Base-by-base conservation (phyloP, 768 basidiomycete genomes). In the Hygrophorus pudorinus region DNA sequence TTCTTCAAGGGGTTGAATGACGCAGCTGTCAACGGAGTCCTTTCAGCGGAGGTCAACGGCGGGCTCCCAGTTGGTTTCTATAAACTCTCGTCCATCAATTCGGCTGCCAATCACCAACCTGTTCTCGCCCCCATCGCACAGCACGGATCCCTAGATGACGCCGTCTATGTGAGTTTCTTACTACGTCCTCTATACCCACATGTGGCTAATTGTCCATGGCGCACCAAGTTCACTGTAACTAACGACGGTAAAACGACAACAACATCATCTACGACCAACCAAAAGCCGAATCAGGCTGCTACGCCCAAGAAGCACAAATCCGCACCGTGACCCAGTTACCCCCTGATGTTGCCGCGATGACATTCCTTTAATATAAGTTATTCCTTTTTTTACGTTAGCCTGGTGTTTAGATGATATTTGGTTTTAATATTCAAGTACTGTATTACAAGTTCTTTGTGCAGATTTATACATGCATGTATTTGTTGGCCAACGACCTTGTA, bases 1-100 rank as follows among this genome's bases (percentile, higher is more conserved):
- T 81, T 75, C 61, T 83, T 82, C 69, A 70, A 66, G 56, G 69
- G 67, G 31, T 47, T 81, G 52, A 78, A 75, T 55, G 53, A 47
- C 8, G 64, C 65, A 1, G 67, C 75, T 11, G 59, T 59, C 28
- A 59, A 53, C 43, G 80, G 79, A 2, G 34, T 66, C 8, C 62
- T 80, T 4, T 59, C 66, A 31, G 64, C 70, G 14, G 63, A 60
- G 17, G 73, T 83, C 45, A 61, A 66, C 1, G 69, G 63, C 21
- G 81, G 81, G 38, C 66, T 83, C 5, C 66, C 70, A 8, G 66
- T 63, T 20, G 81, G 81, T 38, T 46, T 59, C 11, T 79, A 78
- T 60, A 65, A 63, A 50, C 53, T 78, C 12, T 59, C 63, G 38
- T 63, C 63, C 12, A 73, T 75, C 57, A 69, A 69, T 54, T 49